phyloP scores from a whole-genome alignment of 768 basidiomycete species.

The Tylopilus plumbeoviolaceoides region DNA sequence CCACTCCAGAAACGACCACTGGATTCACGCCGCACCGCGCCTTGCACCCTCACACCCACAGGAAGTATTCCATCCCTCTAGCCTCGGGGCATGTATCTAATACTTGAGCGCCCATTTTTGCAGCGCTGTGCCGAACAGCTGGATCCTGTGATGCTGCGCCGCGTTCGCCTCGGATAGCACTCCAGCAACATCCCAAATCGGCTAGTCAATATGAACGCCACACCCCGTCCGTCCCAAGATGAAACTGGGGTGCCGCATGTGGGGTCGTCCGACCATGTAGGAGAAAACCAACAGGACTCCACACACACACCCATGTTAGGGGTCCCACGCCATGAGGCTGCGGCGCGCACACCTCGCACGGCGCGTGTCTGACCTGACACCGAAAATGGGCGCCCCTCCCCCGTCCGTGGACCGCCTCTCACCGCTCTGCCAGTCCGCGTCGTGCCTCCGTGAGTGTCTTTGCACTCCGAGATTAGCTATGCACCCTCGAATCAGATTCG shows the following conservation, averaged over 20 bases:
- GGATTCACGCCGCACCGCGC: constrained; percentile 6
- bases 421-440: neutral
- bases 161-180: constrained; percentile 20
- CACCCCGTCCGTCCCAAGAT: constrained; percentile 1
- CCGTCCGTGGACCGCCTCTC: neutral
- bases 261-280: constrained; percentile 1
- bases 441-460: neutral
- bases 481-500: constrained; percentile 22
- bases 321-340: constrained; percentile 17
- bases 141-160: constrained; percentile 3
- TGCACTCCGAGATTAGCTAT: constrained; percentile 18
- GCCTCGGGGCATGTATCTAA: neutral
- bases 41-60: neutral
- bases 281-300: neutral
- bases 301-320: constrained; percentile 4
- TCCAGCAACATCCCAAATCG: neutral
- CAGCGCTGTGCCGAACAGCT: neutral
- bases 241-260: constrained; percentile 1
- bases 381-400: neutral
- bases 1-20: neutral
- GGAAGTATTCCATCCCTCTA: neutral
- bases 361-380: constrained; percentile 1
- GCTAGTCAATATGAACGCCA: constrained; percentile 10
- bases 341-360: constrained; percentile 3
- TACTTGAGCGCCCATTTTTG: neutral